Percentiles rank a stretch among this genome's conserved stretches.
Conservation (phyloP, 2,329 filamentous ascomycete species). For the Aspergillus brasiliensis region DNA sequence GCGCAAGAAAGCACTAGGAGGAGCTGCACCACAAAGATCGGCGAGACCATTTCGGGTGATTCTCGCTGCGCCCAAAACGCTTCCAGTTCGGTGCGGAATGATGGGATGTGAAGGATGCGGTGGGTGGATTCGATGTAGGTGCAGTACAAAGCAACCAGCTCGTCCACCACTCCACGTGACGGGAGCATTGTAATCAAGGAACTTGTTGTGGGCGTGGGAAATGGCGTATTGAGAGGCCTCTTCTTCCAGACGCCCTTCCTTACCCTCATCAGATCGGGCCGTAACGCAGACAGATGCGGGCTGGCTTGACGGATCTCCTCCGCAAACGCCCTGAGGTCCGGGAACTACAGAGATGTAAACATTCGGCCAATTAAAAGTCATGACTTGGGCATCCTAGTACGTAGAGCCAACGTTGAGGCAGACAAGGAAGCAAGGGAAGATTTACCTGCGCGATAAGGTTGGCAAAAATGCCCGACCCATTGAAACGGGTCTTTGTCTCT, state of each 20-base stretch:
- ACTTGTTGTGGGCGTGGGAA: conserved; percentile 32
- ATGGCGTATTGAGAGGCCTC: conserved; percentile 30
- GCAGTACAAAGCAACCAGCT: conserved; percentile 42
- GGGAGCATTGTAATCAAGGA: conserved; percentile 40
- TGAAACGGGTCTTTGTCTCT: conserved; percentile 45
- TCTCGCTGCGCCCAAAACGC: conserved; percentile 36
- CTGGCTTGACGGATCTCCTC: conserved; percentile 41
- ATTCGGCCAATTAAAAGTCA: conserved; percentile 3
- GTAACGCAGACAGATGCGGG: conserved; percentile 37
- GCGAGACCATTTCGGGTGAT: conserved; percentile 28
- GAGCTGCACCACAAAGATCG: conserved; percentile 39
- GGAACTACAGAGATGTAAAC: conserved; percentile 34
- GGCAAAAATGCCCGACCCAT: conserved; percentile 43
- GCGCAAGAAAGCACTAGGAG: conserved; percentile 42
- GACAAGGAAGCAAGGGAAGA: not conserved
- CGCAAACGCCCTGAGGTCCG: conserved; percentile 40
- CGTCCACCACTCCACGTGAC: conserved; percentile 37
- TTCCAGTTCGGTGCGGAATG: conserved; percentile 42
- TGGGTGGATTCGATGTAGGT: conserved; percentile 43
- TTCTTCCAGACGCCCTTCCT: conserved; percentile 36
- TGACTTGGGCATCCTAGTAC: no score
- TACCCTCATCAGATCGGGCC: conserved; percentile 36
- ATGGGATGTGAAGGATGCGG: conserved; percentile 44
- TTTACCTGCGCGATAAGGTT: conserved; percentile 43
- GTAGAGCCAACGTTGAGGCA: not conserved